Percentiles rank a stretch among this genome's conserved stretches.
phyloP scores from a whole-genome alignment of 345 rosid species.

The Citropsis articulata region DNA sequence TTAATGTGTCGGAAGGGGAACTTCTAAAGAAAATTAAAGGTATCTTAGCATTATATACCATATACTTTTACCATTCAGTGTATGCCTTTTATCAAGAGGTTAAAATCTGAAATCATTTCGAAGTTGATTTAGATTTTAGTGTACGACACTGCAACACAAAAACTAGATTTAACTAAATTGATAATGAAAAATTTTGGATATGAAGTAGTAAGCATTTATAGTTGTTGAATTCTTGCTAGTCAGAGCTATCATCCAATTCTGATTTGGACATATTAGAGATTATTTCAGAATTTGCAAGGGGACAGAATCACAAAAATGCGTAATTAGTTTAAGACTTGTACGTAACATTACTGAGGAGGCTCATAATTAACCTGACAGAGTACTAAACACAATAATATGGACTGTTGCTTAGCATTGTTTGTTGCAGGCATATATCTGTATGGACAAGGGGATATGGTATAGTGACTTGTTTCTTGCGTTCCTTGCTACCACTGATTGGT shows the following conservation, averaged over 20 bases:
- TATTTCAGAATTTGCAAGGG: not conserved
- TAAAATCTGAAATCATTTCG: not conserved
- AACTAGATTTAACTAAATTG: not conserved
- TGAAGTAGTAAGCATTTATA: not conserved
- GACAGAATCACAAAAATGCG: not conserved
- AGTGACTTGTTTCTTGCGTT: not conserved
- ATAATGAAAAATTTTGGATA: not conserved
- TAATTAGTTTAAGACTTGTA: not conserved
- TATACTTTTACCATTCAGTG: not conserved
- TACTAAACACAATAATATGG: not conserved
- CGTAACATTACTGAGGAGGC: not conserved
- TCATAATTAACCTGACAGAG: not conserved
- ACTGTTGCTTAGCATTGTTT: not conserved
- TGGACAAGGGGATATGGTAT: not conserved
- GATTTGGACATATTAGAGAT: not conserved
- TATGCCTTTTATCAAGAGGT: not conserved
- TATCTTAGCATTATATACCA: constrained; percentile 1
- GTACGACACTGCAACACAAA: not conserved
- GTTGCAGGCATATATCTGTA: not conserved
- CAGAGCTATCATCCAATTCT: not conserved
- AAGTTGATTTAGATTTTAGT: not conserved
- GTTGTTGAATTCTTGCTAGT: not conserved
- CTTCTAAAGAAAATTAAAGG: constrained; percentile 65
- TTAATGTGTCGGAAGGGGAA: constrained; percentile 52
- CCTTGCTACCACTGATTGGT: not conserved